Base-by-base conservation (phyloP, 2,329 filamentous ascomycete genomes). In the Orbilia blumenaviensis region DNA sequence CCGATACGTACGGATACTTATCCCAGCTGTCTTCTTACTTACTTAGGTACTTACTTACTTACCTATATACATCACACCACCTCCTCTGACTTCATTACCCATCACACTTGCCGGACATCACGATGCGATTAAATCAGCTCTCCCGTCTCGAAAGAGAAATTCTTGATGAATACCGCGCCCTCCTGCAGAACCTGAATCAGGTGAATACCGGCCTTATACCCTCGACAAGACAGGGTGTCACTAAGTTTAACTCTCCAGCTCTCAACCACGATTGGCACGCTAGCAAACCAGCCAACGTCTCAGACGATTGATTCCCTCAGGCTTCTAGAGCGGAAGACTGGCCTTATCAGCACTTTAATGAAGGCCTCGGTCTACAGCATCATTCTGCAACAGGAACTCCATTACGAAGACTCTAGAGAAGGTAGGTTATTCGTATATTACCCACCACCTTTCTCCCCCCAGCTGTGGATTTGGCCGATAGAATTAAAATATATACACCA, bases 361-460 rank as follows among this genome's bases (percentile, higher is more conserved):
- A 99, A 99, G 86, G 94, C 95, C 16, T 98, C 94, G 83, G 95
- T 99, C 78, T 99, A 99, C 85, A 96, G 92, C 82, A 99, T 99
- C 85, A 94, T 99, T 77, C 83, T 99, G 85, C 94, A 99, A 87
- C 94, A 98, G 87, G 92, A 98, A 87, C 93, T 96, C 81, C 90
- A 91, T 78, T 92, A 90, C 83, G 91, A 88, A 21, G 34, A 42
- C 25, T 32, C 36, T 42, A 42, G 48, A 56, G 46, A 50, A 63
- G 71, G 71, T 68, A 66, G n/a, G 23, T 21, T n/a, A 25, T 12
- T 42, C 12, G 16, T 29, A 18, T 21, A 23, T 38, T 16, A 8
- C 21, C 12, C 0, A 2, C 16, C 46, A n/a, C 23, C 46, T 9
- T 12, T 32, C n/a, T n/a, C n/a, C n/a, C n/a, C n/a, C n/a, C n/a